Conservation (phyloP, 2,329 filamentous ascomycete genomes). For the Leptographium galeiforme region DNA sequence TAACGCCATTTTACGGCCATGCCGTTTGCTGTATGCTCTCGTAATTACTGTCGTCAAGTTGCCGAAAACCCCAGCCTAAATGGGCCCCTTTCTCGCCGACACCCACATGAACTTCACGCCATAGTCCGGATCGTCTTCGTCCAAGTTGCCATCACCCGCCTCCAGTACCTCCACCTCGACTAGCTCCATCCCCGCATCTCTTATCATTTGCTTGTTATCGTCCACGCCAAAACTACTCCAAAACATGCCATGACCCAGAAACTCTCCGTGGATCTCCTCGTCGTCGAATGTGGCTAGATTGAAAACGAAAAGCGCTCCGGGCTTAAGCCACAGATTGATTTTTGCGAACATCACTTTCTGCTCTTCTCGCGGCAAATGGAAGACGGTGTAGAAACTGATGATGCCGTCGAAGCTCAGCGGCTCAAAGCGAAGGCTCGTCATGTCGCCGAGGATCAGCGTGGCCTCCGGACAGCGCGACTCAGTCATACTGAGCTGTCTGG, state of each 20-base stretch:
- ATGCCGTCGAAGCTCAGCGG: background rate
- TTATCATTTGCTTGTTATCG: background rate
- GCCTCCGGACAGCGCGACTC: background rate
- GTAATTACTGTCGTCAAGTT: no score
- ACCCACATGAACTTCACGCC: background rate
- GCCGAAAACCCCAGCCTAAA: no score
- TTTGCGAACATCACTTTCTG: background rate
- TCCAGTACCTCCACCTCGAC: background rate
- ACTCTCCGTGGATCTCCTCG: background rate
- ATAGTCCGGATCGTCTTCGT: background rate
- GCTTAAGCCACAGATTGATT: background rate
- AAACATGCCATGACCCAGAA: background rate
- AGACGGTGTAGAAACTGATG: background rate
- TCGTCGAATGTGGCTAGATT: background rate
- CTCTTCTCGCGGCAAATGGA: background rate
- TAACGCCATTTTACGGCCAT: no score
- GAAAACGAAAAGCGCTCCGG: background rate
- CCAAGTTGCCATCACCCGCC: background rate
- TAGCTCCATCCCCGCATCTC: background rate
- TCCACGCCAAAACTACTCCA: background rate
- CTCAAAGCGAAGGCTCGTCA: background rate
- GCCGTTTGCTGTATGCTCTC: no score
- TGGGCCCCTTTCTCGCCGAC: background rate
- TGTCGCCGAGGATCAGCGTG: background rate
- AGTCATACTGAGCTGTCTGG: background rate